Evolutionary conservation across 2,329 filamentous ascomycete genomes (phyloP), one percentile per base, ranked within the genome.

Genomic region (Clonostachys rhizophaga): DNA sequence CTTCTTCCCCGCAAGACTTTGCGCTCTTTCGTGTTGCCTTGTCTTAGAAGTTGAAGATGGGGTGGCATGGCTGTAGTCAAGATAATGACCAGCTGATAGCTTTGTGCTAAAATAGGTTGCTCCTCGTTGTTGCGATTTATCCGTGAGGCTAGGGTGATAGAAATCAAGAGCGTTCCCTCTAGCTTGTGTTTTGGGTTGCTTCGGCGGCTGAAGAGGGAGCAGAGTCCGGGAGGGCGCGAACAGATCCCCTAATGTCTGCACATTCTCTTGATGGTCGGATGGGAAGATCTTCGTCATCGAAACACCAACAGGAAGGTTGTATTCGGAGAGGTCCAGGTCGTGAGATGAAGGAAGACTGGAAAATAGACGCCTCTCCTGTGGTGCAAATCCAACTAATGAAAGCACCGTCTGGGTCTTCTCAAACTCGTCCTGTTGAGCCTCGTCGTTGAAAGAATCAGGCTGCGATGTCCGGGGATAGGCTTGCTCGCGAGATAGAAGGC

Each of bases 321-420:
- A 73, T 58, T 62, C 54, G 42, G 59, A 55, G 47, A 66, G 47
- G 36, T 65, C 58, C 36, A 58, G 49, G 43, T 63, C 57, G 11
- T 58, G 49, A 3, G 64, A 58, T 13, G 58, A 42, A 9, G 68
- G 88, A 44, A 96, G 72, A 64, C 91, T 95, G 5, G 92, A 95
- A 63, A 94, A 96, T 5, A 96, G 72, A 50, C 92, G 87, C 55
- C 84, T 86, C 35, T 87, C 78, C 42, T 83, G 83, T 2, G 85
- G 83, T 39, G 87, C 87, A 54, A 84, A 87, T 47, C 89, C 90
- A 54, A 84, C 85, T 2, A 95, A 72, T 1, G 89, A 92, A 49
- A 96, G 71, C 6, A 92, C 84, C 14, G 41, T 40, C 5, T 35
- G 40, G n/a, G 39, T n/a, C 13, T 17, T 13, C 7, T 34, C 16